Conservation (phyloP, 495 filamentous ascomycete genomes). For the Podospora appendiculata region DNA sequence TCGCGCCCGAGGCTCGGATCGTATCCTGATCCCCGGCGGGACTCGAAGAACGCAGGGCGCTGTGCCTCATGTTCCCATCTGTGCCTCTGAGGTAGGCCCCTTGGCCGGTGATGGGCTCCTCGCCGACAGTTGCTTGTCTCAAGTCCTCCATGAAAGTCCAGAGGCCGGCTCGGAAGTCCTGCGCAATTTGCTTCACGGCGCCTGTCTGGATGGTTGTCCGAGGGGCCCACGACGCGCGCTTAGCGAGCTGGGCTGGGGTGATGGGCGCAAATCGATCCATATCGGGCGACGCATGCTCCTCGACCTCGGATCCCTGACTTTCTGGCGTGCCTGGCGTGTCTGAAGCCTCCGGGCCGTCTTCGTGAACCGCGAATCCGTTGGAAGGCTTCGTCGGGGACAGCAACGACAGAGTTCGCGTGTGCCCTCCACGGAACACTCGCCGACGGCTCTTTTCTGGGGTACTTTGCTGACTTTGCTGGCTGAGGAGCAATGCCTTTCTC, state of each 20-base stretch:
- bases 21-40: constrained; percentile 22
- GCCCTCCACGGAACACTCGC: constrained; percentile 45
- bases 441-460: constrained; percentile 31
- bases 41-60: constrained; percentile 4
- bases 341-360: constrained; percentile 9
- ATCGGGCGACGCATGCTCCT: constrained; percentile 10
- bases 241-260: constrained; percentile 19
- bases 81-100: constrained; percentile 28
- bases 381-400: constrained; percentile 55
- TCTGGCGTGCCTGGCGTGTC: neutral
- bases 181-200: constrained; percentile 73
- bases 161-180: constrained; percentile 81
- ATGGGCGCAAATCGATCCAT: constrained; percentile 12
- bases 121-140: constrained; percentile 87
- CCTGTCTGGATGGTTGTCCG: constrained; percentile 25
- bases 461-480: constrained; percentile 39
- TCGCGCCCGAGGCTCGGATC: constrained; percentile 23
- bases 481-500: constrained; percentile 50
- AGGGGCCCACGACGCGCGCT: constrained; percentile 42
- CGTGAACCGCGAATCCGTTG: constrained; percentile 16
- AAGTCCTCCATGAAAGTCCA: constrained; percentile 97
- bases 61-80: constrained; percentile 29
- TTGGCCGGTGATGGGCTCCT: constrained; percentile 67
- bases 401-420: constrained; percentile 75
- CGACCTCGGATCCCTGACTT: constrained; percentile 2